Evolutionary conservation across 192 early-diverging fungal genomes (phyloP), one percentile per base, ranked within the genome.

Genomic region (Linnemannia schmuckeri): DNA sequence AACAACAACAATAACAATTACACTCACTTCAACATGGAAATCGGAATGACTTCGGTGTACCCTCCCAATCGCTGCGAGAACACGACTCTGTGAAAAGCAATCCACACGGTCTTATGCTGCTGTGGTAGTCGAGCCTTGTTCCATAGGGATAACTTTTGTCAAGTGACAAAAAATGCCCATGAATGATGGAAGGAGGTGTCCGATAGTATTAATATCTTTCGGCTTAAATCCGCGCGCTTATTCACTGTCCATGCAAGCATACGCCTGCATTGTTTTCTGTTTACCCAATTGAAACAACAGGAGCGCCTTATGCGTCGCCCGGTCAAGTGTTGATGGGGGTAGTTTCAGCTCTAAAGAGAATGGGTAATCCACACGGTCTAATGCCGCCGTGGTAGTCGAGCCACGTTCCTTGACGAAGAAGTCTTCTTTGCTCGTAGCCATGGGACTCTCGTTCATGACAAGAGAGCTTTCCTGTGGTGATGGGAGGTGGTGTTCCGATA

Each of bases 61-160:
- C 30, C 30, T 66, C 61, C 61, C 61, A 33, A 52, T 66, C 30
- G 13, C 12, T 15, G 24, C 12, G 12, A 66, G 27, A 15, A 12
- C 4, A 4, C 61, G 15, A 30, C 61, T 33, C 61, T 66, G 12
- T 66, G 61, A 66, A 66, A 66, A 66, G 61, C 61, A 66, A 66
- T 66, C 61, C 30, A 33, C 61, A 66, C 30, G 7, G 61, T 33
- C 61, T 66, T 30, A 66, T 33, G 61, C 61, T 66, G 61, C 10
- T 66, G 30, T 66, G 61, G 61, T 66, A 66, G 61, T 66, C 61
- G 61, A 66, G 61, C 61, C 61, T 66, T 30, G 61, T 33, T 66
- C 61, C 61, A 30, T 15, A 15, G 8, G 30, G n/a, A 13, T 4
- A 66, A 9, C 61, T 30, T 24, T 30, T 33, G 49, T 52, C 49